Base-by-base conservation (phyloP, 371 early-diverging fungal species). In the Rhizopus delemar region DNA sequence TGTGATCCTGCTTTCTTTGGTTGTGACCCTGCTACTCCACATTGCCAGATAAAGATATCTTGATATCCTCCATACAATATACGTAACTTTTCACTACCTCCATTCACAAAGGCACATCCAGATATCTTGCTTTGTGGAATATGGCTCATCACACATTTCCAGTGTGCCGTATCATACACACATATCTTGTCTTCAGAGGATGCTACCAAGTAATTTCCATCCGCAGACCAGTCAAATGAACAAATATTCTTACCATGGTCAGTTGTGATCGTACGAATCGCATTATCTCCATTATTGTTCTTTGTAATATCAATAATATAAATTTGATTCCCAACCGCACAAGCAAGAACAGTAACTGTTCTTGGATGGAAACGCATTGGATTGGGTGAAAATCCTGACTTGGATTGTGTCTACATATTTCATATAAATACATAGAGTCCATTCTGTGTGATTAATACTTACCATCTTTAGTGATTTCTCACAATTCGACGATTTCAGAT, bases 61-160 rank as follows among this genome's bases (percentile, higher is more conserved):
- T 86, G 77, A 58, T 84, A 84, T 22, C 77, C 83, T 41, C 86
- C 85, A 66, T 77, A 83, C 0, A 79, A 63, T 6, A 86, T 61
- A 6, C 73, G 65, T 1, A 75, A 54, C 50, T 73, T 71, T 5
- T 75, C 74, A 43, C 55, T 56, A 6, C 57, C 53, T 15, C 68
- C 57, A 31, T 57, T 65, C 7, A 78, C 55, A 66, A 84, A 83
- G 1, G 79, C 80, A 66, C 79, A 80, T n/a, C 79, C 72, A 16
- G 71, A 60, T 29, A 80, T 64, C 57, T 83, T 84, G 53, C 59
- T 52, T 45, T 69, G 72, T 2, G 70, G 60, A 8, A 62, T 50
- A n/a, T 73, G 70, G 12, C 34, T 55, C 48, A 62, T 59, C 0
- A 78, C 61, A 22, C 59, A 32, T 43, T 77, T 78, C 77, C 77